Base-by-base conservation (phyloP, 192 early-diverging fungal species). In the Entophlyctis luteolus region DNA sequence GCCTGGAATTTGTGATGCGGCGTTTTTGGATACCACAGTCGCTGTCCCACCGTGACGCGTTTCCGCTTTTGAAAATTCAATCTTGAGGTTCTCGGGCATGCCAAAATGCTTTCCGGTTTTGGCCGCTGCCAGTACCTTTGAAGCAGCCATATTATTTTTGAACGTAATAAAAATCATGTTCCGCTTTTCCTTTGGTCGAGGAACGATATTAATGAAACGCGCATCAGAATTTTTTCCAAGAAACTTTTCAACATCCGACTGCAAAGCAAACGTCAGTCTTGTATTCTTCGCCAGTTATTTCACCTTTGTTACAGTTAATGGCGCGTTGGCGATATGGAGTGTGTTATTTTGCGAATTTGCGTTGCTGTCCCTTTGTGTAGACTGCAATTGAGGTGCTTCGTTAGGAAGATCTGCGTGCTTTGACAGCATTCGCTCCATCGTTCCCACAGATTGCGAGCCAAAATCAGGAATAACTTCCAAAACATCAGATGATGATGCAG, bases 91-190 rank as follows among this genome's bases (percentile, higher is more conserved):
- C 28, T 80, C 79, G 31, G 62, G 35, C 73, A 78, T 72, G 45
- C 58, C 68, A 62, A 78, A 80, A 37, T 55, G 53, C 38, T 36
- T 71, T 37, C 32, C 39, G 1, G 6, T 65, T 35, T 74, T 75
- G 39, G 62, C 59, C 14, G 29, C 34, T 4, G 22, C 45, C 12
- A 80, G 27, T 0, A 76, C 76, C 18, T 42, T 53, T 22, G 52
- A 16, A 4, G 73, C 72, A 38, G 67, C 38, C 23, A 56, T 31
- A n/a, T 37, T 48, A 2, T 39, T 70, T 27, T 67, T 65, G 71
- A 73, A 80, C n/a, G 76, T 75, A 20, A 80, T 48, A 59, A 80
- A 80, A 1, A 71, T 75, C 59, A 72, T 76, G 23, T 59, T 69
- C 2, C 69, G 60, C 50, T 75, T 79, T 32, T 80, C 77, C 25